Conservation (phyloP, 495 filamentous ascomycete species). For the Podospora conica region DNA sequence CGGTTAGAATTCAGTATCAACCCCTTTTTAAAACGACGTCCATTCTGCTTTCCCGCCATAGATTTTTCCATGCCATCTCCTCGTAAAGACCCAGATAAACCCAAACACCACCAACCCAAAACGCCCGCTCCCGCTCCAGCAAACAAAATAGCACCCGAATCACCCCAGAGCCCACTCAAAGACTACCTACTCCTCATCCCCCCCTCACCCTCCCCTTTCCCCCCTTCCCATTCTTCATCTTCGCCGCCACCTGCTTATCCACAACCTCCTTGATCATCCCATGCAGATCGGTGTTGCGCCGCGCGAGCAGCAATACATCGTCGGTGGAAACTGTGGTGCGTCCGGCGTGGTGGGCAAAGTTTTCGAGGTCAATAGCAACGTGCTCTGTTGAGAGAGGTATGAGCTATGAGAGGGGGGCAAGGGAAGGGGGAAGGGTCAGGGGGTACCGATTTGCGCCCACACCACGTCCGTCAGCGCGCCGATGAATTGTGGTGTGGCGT, state of each 20-base stretch:
- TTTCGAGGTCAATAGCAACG: conserved; percentile 67
- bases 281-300: conserved; percentile 79
- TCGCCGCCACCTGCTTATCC: conserved; percentile 49
- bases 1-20: neutral
- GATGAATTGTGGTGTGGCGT: conserved; percentile 94
- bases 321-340: conserved; percentile 72
- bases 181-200: too few species aligned
- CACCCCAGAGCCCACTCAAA: too few species aligned
- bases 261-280: conserved; percentile 62
- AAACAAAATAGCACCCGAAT: neutral
- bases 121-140: neutral
- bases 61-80: neutral
- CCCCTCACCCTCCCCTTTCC: conserved; percentile 21
- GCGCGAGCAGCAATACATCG: conserved; percentile 79
- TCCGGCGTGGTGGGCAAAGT: conserved; percentile 83
- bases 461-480: conserved; percentile 86
- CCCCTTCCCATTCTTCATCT: conserved; percentile 18
- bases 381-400: conserved; percentile 48
- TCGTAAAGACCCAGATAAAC: neutral
- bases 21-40: neutral
- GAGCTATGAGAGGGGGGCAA: neutral
- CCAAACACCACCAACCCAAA: neutral
- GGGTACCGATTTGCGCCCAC: conserved; percentile 79
- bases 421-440: conserved; percentile 11
- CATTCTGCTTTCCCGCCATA: neutral